phyloP scores from a whole-genome alignment of 495 filamentous ascomycete genomes.

The Tetracladium marchalianum region DNA sequence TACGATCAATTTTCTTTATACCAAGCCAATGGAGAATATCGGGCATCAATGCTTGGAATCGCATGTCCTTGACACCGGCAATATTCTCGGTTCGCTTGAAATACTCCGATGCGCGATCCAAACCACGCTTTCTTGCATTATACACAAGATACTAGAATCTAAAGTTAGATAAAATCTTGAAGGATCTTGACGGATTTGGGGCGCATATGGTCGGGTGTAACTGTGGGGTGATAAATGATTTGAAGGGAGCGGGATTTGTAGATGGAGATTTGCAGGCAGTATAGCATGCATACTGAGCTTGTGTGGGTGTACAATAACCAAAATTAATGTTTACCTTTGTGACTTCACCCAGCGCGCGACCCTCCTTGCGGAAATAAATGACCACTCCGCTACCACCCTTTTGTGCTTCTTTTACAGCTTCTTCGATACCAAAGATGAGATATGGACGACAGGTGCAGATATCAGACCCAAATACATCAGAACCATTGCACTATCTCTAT shows the following conservation, averaged over 20 bases:
- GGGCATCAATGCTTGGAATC: constrained; percentile 99
- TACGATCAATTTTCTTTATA: constrained; percentile 96
- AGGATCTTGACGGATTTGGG: neutral
- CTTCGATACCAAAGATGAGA: constrained; percentile 91
- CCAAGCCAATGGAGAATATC: constrained; percentile 98
- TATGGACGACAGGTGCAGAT: constrained; percentile 98
- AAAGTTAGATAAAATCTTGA: constrained; percentile 9
- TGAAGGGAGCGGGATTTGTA: constrained; percentile 11
- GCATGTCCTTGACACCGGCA: constrained; percentile 95
- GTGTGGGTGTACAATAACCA: neutral
- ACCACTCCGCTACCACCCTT: constrained; percentile 91
- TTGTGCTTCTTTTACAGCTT: constrained; percentile 94
- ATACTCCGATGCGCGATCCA: constrained; percentile 89
- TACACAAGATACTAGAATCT: constrained; percentile 67
- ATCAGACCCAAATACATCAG: constrained; percentile 96
- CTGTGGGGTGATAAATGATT: neutral
- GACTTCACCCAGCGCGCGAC: constrained; percentile 90
- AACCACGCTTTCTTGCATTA: constrained; percentile 82
- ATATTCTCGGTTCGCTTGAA: constrained; percentile 96
- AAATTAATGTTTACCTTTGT: constrained; percentile 54
- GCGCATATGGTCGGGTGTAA: constrained; percentile 5
- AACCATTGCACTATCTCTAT: constrained; percentile 67
- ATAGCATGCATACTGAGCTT: neutral
- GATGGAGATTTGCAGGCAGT: neutral
- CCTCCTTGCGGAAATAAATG: constrained; percentile 99